These are phyloP conservation scores for Venturia effusa DNA, from an alignment of 2,329 filamentous ascomycete genomes.

Conservation along the genomic window DNA sequence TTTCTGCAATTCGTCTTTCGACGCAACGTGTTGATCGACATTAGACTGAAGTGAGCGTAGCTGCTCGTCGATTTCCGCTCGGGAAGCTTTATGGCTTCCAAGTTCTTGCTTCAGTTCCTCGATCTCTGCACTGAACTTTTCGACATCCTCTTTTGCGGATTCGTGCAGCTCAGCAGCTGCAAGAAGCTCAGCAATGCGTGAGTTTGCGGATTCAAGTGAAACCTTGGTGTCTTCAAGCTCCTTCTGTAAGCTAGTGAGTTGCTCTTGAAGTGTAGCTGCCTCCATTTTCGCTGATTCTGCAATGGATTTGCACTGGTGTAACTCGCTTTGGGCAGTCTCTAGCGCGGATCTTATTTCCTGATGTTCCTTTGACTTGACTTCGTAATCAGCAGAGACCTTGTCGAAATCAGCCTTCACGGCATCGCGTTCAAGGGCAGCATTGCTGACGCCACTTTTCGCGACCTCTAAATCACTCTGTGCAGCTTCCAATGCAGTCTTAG, in stretches of 20 bases:
- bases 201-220: not conserved
- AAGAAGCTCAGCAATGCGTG: conserved; percentile 4
- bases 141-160: not conserved
- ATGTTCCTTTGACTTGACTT: not conserved
- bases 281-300: not conserved
- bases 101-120: not conserved
- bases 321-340: not conserved
- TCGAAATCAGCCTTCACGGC: not conserved
- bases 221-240: not conserved
- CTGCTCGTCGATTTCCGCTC: not conserved
- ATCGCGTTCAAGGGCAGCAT: not conserved
- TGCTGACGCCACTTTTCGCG: not conserved
- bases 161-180: not conserved
- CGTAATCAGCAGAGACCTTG: not conserved
- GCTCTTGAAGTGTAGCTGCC: not conserved
- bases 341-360: not conserved
- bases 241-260: not conserved
- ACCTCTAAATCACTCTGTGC: conserved; percentile 7
- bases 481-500: not conserved
- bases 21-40: not conserved
- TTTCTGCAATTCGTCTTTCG: conserved; percentile 2
- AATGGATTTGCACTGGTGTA: not conserved
- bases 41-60: not conserved
- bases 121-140: not conserved
- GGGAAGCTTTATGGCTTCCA: not conserved